Evolutionary conservation across 2,329 filamentous ascomycete genomes (phyloP).

Genomic region (Podosphaera xanthii): DNA sequence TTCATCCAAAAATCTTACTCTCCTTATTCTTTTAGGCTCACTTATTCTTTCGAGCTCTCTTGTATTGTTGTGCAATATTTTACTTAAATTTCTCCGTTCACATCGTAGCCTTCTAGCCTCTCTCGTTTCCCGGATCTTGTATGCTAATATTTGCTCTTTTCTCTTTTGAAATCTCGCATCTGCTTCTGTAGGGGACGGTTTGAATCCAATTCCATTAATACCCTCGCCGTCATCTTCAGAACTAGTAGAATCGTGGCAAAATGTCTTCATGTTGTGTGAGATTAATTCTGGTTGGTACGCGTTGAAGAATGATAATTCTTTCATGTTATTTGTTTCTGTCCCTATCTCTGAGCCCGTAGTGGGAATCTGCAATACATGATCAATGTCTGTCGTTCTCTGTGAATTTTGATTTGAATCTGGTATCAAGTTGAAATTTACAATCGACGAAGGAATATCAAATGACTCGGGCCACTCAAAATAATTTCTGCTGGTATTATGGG

Average conservation of each 20-base stretch:
- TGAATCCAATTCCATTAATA: conserved; percentile 45
- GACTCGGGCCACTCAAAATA: neutral
- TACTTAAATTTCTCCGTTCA: conserved; percentile 20
- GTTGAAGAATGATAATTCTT: neutral
- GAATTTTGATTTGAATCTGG: neutral
- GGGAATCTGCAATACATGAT: neutral
- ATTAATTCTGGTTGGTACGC: neutral
- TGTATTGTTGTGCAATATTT: conserved; percentile 9
- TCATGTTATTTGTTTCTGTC: neutral
- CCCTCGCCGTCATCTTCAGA: conserved; percentile 43
- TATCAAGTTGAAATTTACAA: neutral
- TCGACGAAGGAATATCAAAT: neutral
- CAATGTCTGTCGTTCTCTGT: neutral
- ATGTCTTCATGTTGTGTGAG: neutral
- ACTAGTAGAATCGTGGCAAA: conserved; percentile 36
- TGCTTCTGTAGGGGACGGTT: conserved; percentile 36
- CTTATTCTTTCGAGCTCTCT: neutral
- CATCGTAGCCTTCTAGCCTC: conserved; percentile 34
- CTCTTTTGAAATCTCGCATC: conserved; percentile 32
- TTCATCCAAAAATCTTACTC: conserved; percentile 13
- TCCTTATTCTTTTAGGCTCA: conserved; percentile 10
- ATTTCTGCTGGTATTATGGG: neutral
- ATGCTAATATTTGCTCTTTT: conserved; percentile 37
- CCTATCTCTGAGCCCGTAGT: neutral
- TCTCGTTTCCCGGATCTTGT: conserved; percentile 35